phyloP scores from a whole-genome alignment of 495 filamentous ascomycete species.

The Penicillium cosmopolitanum region DNA sequence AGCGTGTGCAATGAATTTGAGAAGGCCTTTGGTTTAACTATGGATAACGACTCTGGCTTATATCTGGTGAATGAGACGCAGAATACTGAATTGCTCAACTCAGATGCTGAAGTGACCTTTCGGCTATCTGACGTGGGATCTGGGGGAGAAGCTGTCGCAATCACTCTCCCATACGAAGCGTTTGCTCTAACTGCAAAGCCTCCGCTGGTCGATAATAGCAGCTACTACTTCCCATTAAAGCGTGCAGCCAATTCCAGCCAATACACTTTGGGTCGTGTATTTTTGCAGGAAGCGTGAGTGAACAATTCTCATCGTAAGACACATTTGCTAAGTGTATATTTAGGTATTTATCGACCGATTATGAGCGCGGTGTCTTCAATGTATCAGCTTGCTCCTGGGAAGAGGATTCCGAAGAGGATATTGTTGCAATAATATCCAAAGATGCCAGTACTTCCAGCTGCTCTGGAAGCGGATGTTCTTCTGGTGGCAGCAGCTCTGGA shows the following conservation, averaged over 20 bases:
- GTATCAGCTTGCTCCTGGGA: slow-evolving; percentile 27
- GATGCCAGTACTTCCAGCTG: slow-evolving; percentile 9
- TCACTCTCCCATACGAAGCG: slow-evolving; percentile 64
- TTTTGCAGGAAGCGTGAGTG: slow-evolving; percentile 66
- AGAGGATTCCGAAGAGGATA: slow-evolving; percentile 18
- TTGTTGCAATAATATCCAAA: slow-evolving; percentile 19
- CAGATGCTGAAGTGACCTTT: slow-evolving; percentile 56
- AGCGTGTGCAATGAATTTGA: slow-evolving; percentile 67
- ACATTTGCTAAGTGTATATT: slow-evolving; percentile 4
- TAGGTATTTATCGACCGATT: slow-evolving; percentile 65
- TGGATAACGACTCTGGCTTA: slow-evolving; percentile 29
- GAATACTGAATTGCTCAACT: slow-evolving; percentile 49
- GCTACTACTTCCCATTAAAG: slow-evolving; percentile 66
- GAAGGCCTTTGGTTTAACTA: slow-evolving; percentile 58
- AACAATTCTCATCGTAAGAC: not conserved
- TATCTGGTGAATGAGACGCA: slow-evolving; percentile 48
- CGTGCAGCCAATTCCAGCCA: slow-evolving; percentile 54
- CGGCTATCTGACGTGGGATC: slow-evolving; percentile 53
- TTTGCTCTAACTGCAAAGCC: slow-evolving; percentile 63
- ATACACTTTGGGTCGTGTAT: slow-evolving; percentile 67
- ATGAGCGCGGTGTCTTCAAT: slow-evolving; percentile 60
- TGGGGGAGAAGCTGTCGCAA: slow-evolving; percentile 53
- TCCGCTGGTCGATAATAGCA: slow-evolving; percentile 48
- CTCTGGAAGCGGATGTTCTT: slow-evolving; percentile 13
- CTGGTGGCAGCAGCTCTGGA: slow-evolving; percentile 2